Conservation (phyloP, 345 rosid genomes). For the Firmiana major region DNA sequence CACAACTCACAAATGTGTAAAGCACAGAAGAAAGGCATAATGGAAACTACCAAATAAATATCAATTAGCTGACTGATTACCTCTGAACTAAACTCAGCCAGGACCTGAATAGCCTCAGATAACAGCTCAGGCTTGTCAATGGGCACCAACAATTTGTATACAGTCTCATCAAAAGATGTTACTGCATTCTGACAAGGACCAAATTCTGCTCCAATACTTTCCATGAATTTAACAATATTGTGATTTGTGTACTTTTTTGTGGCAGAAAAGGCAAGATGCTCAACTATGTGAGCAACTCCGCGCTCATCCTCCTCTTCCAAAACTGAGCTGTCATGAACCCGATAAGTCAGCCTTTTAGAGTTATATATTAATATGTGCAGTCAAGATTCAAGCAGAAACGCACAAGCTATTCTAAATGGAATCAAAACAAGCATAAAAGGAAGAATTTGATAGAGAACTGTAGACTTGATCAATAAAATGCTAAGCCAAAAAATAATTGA, state of each 20-base stretch:
- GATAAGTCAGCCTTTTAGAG: slow-evolving; percentile 26
- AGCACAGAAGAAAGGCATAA: not conserved
- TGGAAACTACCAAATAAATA: not conserved
- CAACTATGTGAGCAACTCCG: slow-evolving; percentile 91
- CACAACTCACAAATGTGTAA: not conserved
- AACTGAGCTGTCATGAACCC: slow-evolving; percentile 76
- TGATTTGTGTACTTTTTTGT: slow-evolving; percentile 78
- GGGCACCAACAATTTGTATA: slow-evolving; percentile 81
- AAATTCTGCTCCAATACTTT: slow-evolving; percentile 89
- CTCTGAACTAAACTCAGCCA: slow-evolving; percentile 88
- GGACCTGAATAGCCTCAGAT: slow-evolving; percentile 78
- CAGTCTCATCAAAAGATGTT: slow-evolving; percentile 79
- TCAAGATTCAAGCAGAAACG: not conserved
- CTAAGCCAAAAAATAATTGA: not conserved
- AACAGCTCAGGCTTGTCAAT: slow-evolving; percentile 70
- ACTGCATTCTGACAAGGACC: slow-evolving; percentile 92
- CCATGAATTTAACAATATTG: slow-evolving; percentile 78
- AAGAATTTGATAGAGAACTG: not conserved
- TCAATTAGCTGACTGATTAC: slow-evolving; percentile 28
- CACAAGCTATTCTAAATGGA: not conserved
- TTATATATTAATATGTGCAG: not conserved
- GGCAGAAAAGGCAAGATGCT: slow-evolving; percentile 93
- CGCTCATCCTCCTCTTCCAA: slow-evolving; percentile 92
- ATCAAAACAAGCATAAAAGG: not conserved
- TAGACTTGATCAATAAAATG: not conserved